Evolutionary conservation across 75 land plant species (phyloP).

Genomic region (Cryptomeria japonica): DNA sequence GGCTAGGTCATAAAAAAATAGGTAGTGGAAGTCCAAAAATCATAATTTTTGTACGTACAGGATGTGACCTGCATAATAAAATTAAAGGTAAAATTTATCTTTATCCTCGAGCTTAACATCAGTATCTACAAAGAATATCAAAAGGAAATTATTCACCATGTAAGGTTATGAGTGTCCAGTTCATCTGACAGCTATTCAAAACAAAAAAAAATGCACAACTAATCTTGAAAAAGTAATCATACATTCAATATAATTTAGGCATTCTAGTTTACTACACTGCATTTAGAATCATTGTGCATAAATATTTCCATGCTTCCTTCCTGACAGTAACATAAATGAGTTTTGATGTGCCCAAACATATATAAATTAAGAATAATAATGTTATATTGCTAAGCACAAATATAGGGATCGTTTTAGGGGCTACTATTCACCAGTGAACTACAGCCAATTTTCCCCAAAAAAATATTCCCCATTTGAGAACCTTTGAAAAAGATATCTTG

Average conservation of each 20-base stretch:
- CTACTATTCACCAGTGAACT: background rate
- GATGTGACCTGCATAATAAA: background rate
- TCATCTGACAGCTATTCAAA: background rate
- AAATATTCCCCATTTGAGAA: too few relatives aligned
- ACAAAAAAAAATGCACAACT: background rate
- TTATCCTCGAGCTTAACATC: background rate
- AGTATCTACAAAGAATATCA: background rate
- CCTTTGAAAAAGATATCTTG: background rate
- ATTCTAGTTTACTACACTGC: background rate
- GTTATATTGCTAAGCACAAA: background rate
- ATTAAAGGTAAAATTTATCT: background rate
- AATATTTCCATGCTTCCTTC: background rate
- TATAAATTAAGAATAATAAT: background rate
- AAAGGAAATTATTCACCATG: background rate
- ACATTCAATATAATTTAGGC: background rate
- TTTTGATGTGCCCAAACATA: background rate
- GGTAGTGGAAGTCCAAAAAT: background rate
- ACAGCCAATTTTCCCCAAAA: background rate
- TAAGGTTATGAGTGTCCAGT: background rate
- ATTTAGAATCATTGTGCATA: background rate
- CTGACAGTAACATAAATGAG: background rate
- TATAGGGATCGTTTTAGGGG: background rate
- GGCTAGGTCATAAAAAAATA: background rate
- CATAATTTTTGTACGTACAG: background rate
- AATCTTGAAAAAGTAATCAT: background rate